A percentile compares a stretch with the other conserved stretches of the same genome.
These are phyloP conservation scores for Primulina eburnea DNA, from an alignment of 257 asterid genomes.

Conservation along the genomic window DNA sequence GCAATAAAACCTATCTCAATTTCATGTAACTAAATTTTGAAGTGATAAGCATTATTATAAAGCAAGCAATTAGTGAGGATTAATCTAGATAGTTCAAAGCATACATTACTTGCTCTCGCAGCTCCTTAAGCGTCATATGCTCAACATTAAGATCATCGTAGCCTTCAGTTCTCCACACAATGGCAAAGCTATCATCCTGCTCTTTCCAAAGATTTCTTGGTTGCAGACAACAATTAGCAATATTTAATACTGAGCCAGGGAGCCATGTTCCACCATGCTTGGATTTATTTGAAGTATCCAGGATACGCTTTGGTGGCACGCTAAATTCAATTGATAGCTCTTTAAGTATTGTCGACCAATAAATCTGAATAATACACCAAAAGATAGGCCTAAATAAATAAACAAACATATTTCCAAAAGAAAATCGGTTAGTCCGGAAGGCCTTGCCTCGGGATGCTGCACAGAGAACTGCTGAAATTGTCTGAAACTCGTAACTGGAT, in stretches of 20 bases:
- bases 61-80: slow-evolving; percentile 9
- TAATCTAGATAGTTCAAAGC: slow-evolving; percentile 29
- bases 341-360: slow-evolving; percentile 66
- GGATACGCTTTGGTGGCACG: slow-evolving; percentile 54
- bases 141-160: slow-evolving; percentile 45
- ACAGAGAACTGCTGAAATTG: slow-evolving; percentile 72
- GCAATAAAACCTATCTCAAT: neutral
- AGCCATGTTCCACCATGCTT: slow-evolving; percentile 79
- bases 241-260: slow-evolving; percentile 74
- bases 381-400: neutral
- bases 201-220: slow-evolving; percentile 45
- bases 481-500: slow-evolving; percentile 70
- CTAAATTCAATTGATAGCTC: slow-evolving; percentile 58
- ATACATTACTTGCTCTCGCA: slow-evolving; percentile 90
- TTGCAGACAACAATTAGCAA: slow-evolving; percentile 80
- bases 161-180: slow-evolving; percentile 84
- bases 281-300: slow-evolving; percentile 65
- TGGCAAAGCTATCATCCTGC: slow-evolving; percentile 60
- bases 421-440: slow-evolving; percentile 16
- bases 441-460: slow-evolving; percentile 73
- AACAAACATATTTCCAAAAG: neutral
- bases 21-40: neutral
- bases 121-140: slow-evolving; percentile 60
- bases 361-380: slow-evolving; percentile 43
- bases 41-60: no score